Evolutionary conservation across 1,284 basidiomycete genomes (phyloP), one percentile per base, ranked within the genome.

Genomic region (Ustilago loliicola): DNA sequence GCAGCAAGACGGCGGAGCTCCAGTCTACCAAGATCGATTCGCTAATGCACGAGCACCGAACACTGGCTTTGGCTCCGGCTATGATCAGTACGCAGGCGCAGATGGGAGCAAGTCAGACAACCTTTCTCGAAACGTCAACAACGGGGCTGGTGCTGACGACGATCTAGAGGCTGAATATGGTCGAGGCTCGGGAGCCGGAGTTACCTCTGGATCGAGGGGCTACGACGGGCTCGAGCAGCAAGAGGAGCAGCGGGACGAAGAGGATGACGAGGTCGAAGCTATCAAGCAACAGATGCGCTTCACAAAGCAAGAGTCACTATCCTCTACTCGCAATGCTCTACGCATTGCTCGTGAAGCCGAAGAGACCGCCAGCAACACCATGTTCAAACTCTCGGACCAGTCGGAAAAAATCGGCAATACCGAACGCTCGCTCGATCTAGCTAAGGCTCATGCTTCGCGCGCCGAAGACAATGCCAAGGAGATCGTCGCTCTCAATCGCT

Each of bases 381-480:
- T 99, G 51, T 88, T 88, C 76, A 93, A 91, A 84, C 90, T 99
- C 19, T 96, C 93, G n/a, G 93, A 94, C 80, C 97, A 99, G 88
- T 77, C 76, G 50, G 84, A 86, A 30, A 84, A 80, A 59, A 90
- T 99, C 73, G 96, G 94, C 57, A 95, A 96, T 87, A 97, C 96
- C 19, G 96, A 99, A 87, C 93, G 95, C 72, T 93, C 98, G 87
- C 90, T 99, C 66, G 97, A 99, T 86, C 91, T 97, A 65, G 90
- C 96, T 69, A 98, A 95, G 88, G 93, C 93, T 15, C 92, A 97
- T 87, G 93, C 94, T 29, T 88, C 90, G 58, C 91, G 94, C 6
- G 96, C 97, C 21, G 93, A 93, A 77, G 97, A 99, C 88, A 95
- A 92, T 87, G 94, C 96, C 7, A 92, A 92, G 76, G 95, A 98